A percentile compares a stretch with the other conserved stretches of the same genome.
Conservation (phyloP, 2,329 filamentous ascomycete species). For the Aureobasidium pullulans region DNA sequence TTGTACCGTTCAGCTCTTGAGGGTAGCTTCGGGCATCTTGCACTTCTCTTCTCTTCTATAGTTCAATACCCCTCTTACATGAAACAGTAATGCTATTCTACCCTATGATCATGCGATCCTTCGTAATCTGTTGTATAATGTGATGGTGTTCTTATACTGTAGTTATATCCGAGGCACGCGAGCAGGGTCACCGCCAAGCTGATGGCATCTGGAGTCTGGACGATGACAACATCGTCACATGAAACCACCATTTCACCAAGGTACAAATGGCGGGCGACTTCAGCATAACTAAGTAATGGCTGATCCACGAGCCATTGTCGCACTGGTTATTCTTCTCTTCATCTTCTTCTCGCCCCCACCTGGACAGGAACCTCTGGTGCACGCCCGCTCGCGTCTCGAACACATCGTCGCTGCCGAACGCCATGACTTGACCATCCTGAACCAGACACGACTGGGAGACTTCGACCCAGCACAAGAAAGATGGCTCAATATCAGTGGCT, state of each 20-base stretch:
- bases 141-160: not conserved
- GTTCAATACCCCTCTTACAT: constrained; percentile 12
- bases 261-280: constrained; percentile 4
- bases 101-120: not conserved
- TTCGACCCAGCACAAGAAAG: constrained; percentile 38
- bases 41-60: constrained; percentile 8
- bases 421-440: constrained; percentile 42
- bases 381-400: constrained; percentile 38
- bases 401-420: constrained; percentile 45
- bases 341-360: constrained; percentile 45
- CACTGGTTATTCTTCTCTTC: constrained; percentile 46
- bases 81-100: constrained; percentile 9
- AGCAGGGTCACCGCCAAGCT: not conserved
- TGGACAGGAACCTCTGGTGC: constrained; percentile 27
- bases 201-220: not conserved
- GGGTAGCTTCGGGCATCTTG: not conserved
- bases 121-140: not conserved
- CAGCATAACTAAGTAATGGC: constrained; percentile 21
- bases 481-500: constrained; percentile 60
- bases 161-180: not conserved
- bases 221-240: not conserved
- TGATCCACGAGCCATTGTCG: constrained; percentile 39
- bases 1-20: constrained; percentile 2
- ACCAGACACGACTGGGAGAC: constrained; percentile 45
- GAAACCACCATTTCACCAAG: not conserved